These are phyloP conservation scores for Seminavis robusta DNA, from an alignment of 108 stramenopile species.

Conservation along the genomic window DNA sequence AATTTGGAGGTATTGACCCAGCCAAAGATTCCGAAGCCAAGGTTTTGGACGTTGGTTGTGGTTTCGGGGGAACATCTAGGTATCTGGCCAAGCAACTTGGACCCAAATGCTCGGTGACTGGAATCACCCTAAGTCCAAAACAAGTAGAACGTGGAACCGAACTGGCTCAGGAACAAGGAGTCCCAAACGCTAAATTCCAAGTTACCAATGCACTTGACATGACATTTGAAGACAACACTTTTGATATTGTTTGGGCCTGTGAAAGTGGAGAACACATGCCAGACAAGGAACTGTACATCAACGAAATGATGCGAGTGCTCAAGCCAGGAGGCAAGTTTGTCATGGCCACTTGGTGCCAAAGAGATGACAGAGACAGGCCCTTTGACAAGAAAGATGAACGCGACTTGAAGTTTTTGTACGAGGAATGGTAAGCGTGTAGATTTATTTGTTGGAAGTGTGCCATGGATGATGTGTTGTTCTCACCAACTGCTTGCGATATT, in stretches of 20 bases:
- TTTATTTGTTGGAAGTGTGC: background rate
- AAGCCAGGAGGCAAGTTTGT: constrained; percentile 96
- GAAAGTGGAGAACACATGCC: constrained; percentile 99
- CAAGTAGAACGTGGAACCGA: constrained; percentile 92
- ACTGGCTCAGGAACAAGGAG: constrained; percentile 80
- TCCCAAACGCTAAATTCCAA: constrained; percentile 83
- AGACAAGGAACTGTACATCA: constrained; percentile 92
- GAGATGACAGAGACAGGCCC: constrained; percentile 81
- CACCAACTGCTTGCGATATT: constrained; percentile 2
- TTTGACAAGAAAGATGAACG: constrained; percentile 86
- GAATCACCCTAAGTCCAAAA: constrained; percentile 90
- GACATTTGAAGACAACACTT: constrained; percentile 88
- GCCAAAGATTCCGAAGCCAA: constrained; percentile 44
- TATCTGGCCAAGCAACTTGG: constrained; percentile 89
- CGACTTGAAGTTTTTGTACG: constrained; percentile 92
- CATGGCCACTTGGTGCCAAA: constrained; percentile 96
- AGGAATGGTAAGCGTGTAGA: constrained; percentile 78
- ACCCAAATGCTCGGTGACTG: constrained; percentile 75
- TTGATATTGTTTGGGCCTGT: constrained; percentile 98
- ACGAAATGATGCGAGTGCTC: constrained; percentile 95
- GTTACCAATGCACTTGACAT: constrained; percentile 95
- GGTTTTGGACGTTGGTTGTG: constrained; percentile 97
- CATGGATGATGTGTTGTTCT: background rate
- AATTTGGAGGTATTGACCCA: constrained; percentile 77
- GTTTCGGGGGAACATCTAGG: constrained; percentile 93